These are phyloP conservation scores for Arabis hirsuta DNA, from an alignment of 345 rosid genomes.

Conservation along the genomic window DNA sequence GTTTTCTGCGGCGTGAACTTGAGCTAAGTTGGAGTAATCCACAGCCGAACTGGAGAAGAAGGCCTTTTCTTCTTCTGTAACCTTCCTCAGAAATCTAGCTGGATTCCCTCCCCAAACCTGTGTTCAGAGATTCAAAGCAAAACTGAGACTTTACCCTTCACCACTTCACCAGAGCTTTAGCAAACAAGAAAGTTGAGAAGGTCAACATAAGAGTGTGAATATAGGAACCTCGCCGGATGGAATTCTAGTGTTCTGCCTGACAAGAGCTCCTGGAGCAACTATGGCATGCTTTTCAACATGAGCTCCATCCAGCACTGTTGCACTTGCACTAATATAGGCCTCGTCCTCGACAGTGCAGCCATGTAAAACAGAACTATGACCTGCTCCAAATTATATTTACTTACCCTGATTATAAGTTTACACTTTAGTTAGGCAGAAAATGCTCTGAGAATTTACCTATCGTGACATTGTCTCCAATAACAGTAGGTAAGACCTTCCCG, in stretches of 20 bases:
- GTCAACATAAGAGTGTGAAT: slow-evolving; percentile 17
- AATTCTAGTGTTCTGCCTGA: slow-evolving; percentile 81
- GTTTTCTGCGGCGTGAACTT: slow-evolving; percentile 85
- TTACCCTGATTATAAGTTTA: slow-evolving; percentile 1
- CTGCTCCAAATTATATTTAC: slow-evolving; percentile 50
- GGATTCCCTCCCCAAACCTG: slow-evolving; percentile 98
- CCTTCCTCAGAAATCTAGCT: slow-evolving; percentile 78
- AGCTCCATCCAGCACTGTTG: slow-evolving; percentile 83
- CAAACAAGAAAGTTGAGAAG: slow-evolving; percentile 11
- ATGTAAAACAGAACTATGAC: slow-evolving; percentile 86
- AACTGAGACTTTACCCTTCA: slow-evolving; percentile 1
- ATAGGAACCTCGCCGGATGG: slow-evolving; percentile 79
- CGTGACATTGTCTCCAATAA: slow-evolving; percentile 82
- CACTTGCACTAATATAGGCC: slow-evolving; percentile 83
- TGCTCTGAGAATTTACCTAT: slow-evolving; percentile 49
- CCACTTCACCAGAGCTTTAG: background rate
- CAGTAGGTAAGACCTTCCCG: slow-evolving; percentile 79
- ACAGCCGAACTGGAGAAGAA: slow-evolving; percentile 73
- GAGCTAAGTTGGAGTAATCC: slow-evolving; percentile 73
- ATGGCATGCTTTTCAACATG: slow-evolving; percentile 88
- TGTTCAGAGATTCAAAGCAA: background rate
- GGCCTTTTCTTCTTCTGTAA: slow-evolving; percentile 79
- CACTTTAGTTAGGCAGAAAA: slow-evolving; percentile 20
- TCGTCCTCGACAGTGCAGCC: slow-evolving; percentile 91
- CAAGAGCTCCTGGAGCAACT: slow-evolving; percentile 96